A percentile compares a stretch with the other conserved stretches of the same genome.
These are phyloP conservation scores for Sphenostylis stenocarpa DNA, from an alignment of 306 rosid species.

Conservation along the genomic window DNA sequence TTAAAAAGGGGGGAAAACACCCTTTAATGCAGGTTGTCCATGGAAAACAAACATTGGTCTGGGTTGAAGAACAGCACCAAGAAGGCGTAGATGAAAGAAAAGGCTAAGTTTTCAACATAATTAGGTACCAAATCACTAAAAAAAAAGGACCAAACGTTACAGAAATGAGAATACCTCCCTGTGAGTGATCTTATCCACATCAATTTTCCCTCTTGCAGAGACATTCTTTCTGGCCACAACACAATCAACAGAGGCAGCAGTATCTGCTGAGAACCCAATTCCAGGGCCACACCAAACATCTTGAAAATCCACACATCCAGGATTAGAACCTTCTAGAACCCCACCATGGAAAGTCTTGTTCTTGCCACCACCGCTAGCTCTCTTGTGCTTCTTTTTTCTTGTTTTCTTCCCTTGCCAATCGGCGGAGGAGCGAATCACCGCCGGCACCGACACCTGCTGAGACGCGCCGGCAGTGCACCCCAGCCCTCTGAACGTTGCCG, in stretches of 20 bases:
- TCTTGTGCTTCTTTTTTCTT: constrained; percentile 64
- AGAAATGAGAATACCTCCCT: constrained; percentile 52
- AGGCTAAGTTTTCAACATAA: neutral
- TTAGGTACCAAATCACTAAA: neutral
- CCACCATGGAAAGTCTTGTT: constrained; percentile 36
- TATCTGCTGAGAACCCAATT: constrained; percentile 75
- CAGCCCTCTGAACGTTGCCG: constrained; percentile 68
- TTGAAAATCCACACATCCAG: constrained; percentile 68
- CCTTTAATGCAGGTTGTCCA: neutral
- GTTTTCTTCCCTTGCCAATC: constrained; percentile 76
- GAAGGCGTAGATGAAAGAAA: neutral
- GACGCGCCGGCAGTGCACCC: constrained; percentile 85
- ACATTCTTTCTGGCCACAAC: constrained; percentile 68
- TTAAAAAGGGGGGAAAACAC: neutral
- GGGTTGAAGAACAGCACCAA: neutral
- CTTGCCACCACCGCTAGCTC: neutral
- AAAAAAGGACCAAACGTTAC: neutral
- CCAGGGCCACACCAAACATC: constrained; percentile 99
- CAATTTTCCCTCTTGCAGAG: constrained; percentile 68
- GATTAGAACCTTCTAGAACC: constrained; percentile 44
- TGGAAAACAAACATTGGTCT: neutral
- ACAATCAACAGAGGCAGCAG: constrained; percentile 83
- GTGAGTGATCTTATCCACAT: constrained; percentile 56
- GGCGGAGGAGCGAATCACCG: constrained; percentile 79
- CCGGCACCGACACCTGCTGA: constrained; percentile 87